Base-by-base conservation (phyloP, 306 rosid species). In the Hippophae rhamnoides region DNA sequence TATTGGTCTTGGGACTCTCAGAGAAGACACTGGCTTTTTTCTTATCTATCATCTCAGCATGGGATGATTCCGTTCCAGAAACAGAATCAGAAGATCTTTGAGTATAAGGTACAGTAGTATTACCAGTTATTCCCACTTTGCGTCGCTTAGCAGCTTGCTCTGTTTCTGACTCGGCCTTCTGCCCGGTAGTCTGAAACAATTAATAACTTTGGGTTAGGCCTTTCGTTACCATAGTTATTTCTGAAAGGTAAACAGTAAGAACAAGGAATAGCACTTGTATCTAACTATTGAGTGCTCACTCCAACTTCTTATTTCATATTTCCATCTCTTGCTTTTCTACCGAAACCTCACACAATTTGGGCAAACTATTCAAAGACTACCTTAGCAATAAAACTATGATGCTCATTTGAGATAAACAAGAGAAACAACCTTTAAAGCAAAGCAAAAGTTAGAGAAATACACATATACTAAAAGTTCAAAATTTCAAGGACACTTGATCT, bases 81-180 rank as follows among this genome's bases (percentile, higher is more conserved):
- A 63, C 71, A 64, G 82, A 72, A 74, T 79, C 85, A 54, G 77
- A 67, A 54, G 75, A 72, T 49, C 69, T 81, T 52, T 84, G 82
- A 63, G 87, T 72, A 64, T 78, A 70, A 63, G 63, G 70, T 70
- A 80, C 86, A 63, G 74, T 69, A 76, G 45, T 77, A 61, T 86
- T 95, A 57, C 75, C 72, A 1, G 65, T 56, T 10, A 43, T 25
- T 72, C 74, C 89, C 57, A 63, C 72, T 81, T 93, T 88, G 52
- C 74, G 90, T 73, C 86, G 72, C 83, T 89, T 93, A 61, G 89
- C 72, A 63, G 81, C 77, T 73, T 74, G 85, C 74, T 83, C 97
- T 27, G 75, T 13, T 54, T 70, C 81, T 47, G 64, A 67, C 58
- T 88, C 99, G 8, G 66, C 83, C 79, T 85, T 92, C 60, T 54